phyloP scores from a whole-genome alignment of 225 moss, liverwort and hornwort genomes.

The Pseudoscleropodium purum region DNA sequence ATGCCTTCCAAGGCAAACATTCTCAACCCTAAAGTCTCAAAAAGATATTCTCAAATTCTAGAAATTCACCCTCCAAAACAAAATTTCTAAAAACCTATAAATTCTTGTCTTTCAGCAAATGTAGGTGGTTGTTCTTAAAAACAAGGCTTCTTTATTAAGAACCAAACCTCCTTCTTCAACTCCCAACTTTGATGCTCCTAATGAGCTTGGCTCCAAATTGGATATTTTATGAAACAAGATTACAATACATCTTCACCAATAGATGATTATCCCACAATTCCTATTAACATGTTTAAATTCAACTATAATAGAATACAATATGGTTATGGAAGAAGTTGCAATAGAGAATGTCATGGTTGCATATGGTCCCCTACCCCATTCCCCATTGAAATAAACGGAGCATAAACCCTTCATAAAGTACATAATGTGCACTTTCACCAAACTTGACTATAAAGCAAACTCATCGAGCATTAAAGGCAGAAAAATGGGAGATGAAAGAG shows the following conservation, averaged over 20 bases:
- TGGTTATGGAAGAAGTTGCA: neutral
- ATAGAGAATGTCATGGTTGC: neutral
- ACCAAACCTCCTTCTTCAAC: neutral
- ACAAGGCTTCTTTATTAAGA: neutral
- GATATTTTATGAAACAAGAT: neutral
- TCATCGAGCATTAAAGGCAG: neutral
- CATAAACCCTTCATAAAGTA: neutral
- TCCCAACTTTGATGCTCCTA: neutral
- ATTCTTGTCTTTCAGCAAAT: rapidly evolving
- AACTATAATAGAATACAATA: too few relatives aligned
- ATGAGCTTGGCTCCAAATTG: too few relatives aligned
- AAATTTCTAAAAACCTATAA: rapidly evolving
- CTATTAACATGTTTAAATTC: too few relatives aligned
- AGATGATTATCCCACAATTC: neutral
- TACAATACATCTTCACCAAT: rapidly evolving
- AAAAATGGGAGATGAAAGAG: neutral
- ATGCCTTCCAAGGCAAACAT: neutral
- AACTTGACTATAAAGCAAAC: neutral
- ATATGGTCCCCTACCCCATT: neutral
- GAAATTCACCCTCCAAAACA: rapidly evolving
- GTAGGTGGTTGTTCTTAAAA: neutral
- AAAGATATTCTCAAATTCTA: neutral
- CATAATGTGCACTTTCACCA: neutral
- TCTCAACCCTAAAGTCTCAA: rapidly evolving
- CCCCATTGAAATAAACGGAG: neutral